A percentile compares a stretch with the other conserved stretches of the same genome.
phyloP scores from a whole-genome alignment of 2,329 filamentous ascomycete genomes.

The Penicillium sp. region DNA sequence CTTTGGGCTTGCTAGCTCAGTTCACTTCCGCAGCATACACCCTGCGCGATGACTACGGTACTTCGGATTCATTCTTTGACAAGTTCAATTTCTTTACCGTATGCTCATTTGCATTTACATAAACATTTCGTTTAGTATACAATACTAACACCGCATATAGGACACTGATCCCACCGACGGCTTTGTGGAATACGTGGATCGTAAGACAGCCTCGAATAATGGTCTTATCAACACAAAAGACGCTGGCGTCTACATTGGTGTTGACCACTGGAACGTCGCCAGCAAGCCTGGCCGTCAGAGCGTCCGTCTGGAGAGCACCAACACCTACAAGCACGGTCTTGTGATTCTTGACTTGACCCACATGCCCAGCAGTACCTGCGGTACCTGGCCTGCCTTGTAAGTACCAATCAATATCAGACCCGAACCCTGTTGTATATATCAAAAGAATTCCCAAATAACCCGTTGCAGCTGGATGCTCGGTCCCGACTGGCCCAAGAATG shows the following conservation, averaged over 20 bases:
- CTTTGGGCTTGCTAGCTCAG: slow-evolving; percentile 32
- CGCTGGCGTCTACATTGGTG: slow-evolving; percentile 63
- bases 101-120: slow-evolving; percentile 15
- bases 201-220: slow-evolving; percentile 55
- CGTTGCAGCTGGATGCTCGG: slow-evolving; percentile 55
- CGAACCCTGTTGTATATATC: no score
- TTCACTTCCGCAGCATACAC: slow-evolving; percentile 39
- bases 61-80: slow-evolving; percentile 49
- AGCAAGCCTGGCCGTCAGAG: slow-evolving; percentile 64
- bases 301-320: slow-evolving; percentile 67
- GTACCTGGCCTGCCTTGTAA: slow-evolving; percentile 66
- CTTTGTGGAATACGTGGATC: slow-evolving; percentile 68
- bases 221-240: slow-evolving; percentile 60
- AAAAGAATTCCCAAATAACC: slow-evolving; percentile 5
- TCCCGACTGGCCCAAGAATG: slow-evolving; percentile 65
- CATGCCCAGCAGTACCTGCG: slow-evolving; percentile 70
- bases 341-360: slow-evolving; percentile 71
- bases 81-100: slow-evolving; percentile 54
- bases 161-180: slow-evolving; percentile 68
- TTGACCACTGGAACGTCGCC: slow-evolving; percentile 61
- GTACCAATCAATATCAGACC: slow-evolving; percentile 7
- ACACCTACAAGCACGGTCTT: slow-evolving; percentile 63
- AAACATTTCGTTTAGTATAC: no score
- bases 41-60: slow-evolving; percentile 51
- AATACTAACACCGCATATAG: slow-evolving; percentile 24